These are phyloP conservation scores for Boletus rex-veris DNA, from an alignment of 768 basidiomycete genomes.

Conservation along the genomic window DNA sequence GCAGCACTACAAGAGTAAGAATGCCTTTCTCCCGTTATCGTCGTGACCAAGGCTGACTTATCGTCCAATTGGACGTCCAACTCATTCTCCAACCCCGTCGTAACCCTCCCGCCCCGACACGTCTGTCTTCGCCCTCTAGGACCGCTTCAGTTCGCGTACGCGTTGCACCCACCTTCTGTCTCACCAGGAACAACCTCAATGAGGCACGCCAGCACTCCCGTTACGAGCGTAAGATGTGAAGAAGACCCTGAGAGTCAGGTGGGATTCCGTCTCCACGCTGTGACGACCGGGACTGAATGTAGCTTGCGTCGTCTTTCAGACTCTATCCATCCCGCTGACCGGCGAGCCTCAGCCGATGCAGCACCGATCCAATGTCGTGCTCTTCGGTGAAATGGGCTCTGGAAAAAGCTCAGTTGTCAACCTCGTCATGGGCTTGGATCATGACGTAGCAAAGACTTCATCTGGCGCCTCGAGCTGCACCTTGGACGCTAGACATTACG, in stretches of 20 bases:
- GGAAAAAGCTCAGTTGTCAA: constrained; percentile 45
- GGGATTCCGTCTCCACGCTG: neutral
- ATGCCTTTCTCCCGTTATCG: neutral
- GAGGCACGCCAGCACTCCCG: constrained; percentile 1
- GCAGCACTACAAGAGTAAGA: neutral
- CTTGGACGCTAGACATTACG: constrained; percentile 29
- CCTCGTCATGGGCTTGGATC: constrained; percentile 31
- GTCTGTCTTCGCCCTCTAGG: neutral
- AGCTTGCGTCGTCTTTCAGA: neutral
- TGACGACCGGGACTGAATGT: constrained; percentile 5
- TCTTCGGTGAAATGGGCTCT: constrained; percentile 31
- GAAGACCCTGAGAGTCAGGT: constrained; percentile 11
- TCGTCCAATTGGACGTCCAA: constrained; percentile 4
- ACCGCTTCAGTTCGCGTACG: neutral
- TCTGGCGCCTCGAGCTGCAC: constrained; percentile 34
- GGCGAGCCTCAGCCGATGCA: constrained; percentile 9
- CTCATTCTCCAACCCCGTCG: neutral
- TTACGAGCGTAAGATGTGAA: neutral
- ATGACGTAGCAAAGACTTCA: constrained; percentile 27
- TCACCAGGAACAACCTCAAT: neutral
- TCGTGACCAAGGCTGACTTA: constrained; percentile 2
- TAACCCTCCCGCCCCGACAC: neutral
- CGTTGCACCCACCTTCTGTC: neutral
- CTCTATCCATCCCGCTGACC: constrained; percentile 1
- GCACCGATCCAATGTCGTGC: constrained; percentile 22